A percentile compares a stretch with the other conserved stretches of the same genome.
These are phyloP conservation scores for Osmanthus fragrans DNA, from an alignment of 257 asterid species.

Conservation along the genomic window DNA sequence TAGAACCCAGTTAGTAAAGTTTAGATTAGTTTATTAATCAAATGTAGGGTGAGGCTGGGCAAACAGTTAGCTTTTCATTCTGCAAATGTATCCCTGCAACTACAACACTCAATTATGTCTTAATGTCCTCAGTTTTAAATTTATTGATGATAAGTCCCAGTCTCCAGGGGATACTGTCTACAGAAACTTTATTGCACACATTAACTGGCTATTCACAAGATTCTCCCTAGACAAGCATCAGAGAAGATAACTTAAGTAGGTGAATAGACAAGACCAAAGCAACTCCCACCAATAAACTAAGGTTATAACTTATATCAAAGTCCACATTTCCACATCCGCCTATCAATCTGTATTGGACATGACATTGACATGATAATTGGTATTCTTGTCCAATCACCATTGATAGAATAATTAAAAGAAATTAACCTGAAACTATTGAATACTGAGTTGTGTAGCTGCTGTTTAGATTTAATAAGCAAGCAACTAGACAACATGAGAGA, in stretches of 20 bases:
- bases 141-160: neutral
- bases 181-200: neutral
- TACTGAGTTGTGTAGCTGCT: neutral
- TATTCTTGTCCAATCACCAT: neutral
- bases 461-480: neutral
- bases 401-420: neutral
- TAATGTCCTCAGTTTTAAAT: neutral
- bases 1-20: too few relatives aligned
- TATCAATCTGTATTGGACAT: neutral
- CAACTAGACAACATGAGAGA: constrained; percentile 2
- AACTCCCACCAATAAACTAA: neutral
- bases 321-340: neutral
- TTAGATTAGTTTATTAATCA: too few relatives aligned
- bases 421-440: neutral
- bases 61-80: too few relatives aligned
- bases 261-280: neutral
- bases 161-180: neutral
- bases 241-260: constrained; percentile 1
- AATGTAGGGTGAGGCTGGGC: neutral
- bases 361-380: neutral
- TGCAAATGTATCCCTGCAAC: too few relatives aligned
- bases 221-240: neutral
- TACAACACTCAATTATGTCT: neutral
- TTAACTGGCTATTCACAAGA: constrained; percentile 7
- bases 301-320: neutral